Percentiles rank a stretch among this genome's conserved stretches.
Evolutionary conservation across 1,284 basidiomycete genomes (phyloP).

Genomic region (Ganoderma multipileum): DNA sequence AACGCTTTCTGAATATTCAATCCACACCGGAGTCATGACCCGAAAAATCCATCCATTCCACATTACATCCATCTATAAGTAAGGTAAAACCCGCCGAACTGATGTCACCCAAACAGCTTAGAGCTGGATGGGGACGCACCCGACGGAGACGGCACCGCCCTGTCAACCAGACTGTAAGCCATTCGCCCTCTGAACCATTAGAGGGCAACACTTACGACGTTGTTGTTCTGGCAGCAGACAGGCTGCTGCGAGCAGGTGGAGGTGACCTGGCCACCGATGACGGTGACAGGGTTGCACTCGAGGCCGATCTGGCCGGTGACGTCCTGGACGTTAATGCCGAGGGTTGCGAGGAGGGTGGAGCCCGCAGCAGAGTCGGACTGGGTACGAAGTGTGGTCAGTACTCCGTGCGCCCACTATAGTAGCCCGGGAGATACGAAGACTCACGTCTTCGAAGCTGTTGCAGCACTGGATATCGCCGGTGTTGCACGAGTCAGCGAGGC

Average conservation of each 20-base stretch:
- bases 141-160: conserved; percentile 32
- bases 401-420: background rate
- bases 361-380: conserved; percentile 21
- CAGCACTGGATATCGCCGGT: conserved; percentile 30
- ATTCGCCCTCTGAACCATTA: background rate
- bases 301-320: conserved; percentile 22
- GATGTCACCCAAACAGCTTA: conserved; percentile 3
- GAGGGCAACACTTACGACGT: conserved; percentile 21
- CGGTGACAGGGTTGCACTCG: conserved; percentile 28
- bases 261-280: conserved; percentile 25
- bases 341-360: conserved; percentile 16
- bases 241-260: conserved; percentile 21
- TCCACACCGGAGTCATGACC: background rate
- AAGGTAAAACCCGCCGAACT: background rate
- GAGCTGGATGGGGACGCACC: conserved; percentile 31
- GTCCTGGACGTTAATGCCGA: conserved; percentile 27
- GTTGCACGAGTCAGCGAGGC: conserved; percentile 24
- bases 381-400: background rate
- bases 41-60: conserved; percentile 9
- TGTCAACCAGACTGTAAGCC: conserved; percentile 4
- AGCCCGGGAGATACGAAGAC: background rate
- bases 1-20: background rate
- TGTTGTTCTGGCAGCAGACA: conserved; percentile 36
- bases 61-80: conserved; percentile 12
- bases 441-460: conserved; percentile 25